A percentile compares a stretch with the other conserved stretches of the same genome.
phyloP scores from a whole-genome alignment of 306 rosid species.

The Psophocarpus tetragonolobus region DNA sequence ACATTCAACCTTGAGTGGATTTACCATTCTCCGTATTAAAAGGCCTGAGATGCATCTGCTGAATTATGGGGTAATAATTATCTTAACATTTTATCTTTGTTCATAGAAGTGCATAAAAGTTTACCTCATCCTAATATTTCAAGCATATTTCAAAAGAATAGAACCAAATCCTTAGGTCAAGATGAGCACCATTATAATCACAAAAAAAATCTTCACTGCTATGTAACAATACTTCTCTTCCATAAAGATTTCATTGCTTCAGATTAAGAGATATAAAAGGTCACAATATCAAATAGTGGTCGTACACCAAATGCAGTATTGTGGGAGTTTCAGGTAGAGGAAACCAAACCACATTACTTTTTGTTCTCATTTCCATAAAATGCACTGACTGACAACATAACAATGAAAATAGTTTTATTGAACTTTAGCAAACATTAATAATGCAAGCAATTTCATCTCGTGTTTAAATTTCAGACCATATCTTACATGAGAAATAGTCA shows the following conservation, averaged over 20 bases:
- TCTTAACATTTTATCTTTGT: background rate
- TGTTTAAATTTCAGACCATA: slow-evolving; percentile 1
- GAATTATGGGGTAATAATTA: background rate
- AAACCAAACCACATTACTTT: background rate
- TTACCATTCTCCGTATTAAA: background rate
- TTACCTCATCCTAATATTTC: background rate
- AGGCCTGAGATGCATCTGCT: background rate
- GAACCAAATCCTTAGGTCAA: background rate
- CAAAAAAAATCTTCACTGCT: background rate
- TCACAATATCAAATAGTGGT: background rate
- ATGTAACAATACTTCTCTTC: slow-evolving; percentile 7
- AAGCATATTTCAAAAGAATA: background rate
- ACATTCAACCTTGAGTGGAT: background rate
- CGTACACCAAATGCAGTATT: background rate
- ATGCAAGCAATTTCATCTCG: slow-evolving; percentile 19
- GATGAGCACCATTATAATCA: slow-evolving; percentile 1
- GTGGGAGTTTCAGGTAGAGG: slow-evolving; percentile 15
- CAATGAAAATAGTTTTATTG: background rate
- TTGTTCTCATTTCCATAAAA: slow-evolving; percentile 19
- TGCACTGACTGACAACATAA: slow-evolving; percentile 2
- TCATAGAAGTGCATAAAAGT: slow-evolving; percentile 7
- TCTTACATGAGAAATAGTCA: too few species aligned
- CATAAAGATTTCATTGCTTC: background rate
- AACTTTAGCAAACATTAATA: slow-evolving; percentile 17
- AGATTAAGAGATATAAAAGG: slow-evolving; percentile 1